Percentiles rank a stretch among this genome's conserved stretches.
Conservation (phyloP, 73 alveolate genomes). For the Paramecium primaurelia region DNA sequence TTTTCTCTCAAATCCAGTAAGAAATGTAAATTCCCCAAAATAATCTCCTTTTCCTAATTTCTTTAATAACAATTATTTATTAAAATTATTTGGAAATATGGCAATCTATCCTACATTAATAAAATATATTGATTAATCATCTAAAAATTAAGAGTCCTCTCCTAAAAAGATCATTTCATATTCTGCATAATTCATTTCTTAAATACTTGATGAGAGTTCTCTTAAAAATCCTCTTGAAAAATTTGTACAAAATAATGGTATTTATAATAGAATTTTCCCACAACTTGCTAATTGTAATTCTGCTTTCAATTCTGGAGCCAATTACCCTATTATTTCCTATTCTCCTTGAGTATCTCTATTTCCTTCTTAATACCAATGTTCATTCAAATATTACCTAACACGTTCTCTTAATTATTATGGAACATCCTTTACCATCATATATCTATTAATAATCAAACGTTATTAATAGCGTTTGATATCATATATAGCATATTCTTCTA, state of each 20-base stretch:
- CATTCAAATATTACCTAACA: slow-evolving; percentile 3
- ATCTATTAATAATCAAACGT: neutral
- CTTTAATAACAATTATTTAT: neutral
- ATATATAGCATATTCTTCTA: neutral
- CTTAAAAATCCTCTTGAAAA: slow-evolving; percentile 5
- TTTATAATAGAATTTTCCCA: neutral
- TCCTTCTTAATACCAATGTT: slow-evolving; percentile 36
- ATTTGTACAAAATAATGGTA: neutral
- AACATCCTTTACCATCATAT: neutral
- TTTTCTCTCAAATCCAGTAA: slow-evolving; percentile 25
- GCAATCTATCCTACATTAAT: neutral
- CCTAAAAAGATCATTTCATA: slow-evolving; percentile 3
- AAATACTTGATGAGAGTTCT: neutral
- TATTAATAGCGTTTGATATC: neutral
- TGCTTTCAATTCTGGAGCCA: slow-evolving; percentile 34
- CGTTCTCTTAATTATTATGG: neutral
- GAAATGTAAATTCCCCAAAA: slow-evolving; percentile 24
- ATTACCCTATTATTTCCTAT: neutral
- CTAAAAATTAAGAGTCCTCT: neutral
- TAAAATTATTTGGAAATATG: neutral
- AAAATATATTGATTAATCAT: slow-evolving; percentile 35
- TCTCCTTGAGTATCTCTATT: slow-evolving; percentile 7
- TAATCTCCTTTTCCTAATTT: neutral
- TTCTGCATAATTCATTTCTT: neutral
- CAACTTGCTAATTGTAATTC: neutral